Evolutionary conservation across 2,329 filamentous ascomycete genomes (phyloP).

Genomic region (Aspergillus eucalypticola): DNA sequence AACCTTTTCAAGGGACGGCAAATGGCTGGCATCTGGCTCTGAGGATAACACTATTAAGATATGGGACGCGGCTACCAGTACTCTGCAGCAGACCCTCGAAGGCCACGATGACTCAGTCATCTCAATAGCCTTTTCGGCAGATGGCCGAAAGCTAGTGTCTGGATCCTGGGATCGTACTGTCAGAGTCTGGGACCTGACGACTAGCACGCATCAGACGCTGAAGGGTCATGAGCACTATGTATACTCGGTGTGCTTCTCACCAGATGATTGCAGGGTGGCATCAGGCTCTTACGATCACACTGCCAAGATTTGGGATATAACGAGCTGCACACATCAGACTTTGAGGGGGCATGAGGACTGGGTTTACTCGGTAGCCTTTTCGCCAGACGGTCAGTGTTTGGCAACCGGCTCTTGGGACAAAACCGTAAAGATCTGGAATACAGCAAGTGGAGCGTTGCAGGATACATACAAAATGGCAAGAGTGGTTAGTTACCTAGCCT

Average conservation of each 20-base stretch:
- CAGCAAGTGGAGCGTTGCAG: background rate
- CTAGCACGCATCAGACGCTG: background rate
- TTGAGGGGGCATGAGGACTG: background rate
- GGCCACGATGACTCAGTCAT: background rate
- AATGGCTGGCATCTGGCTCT: background rate
- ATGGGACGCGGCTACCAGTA: background rate
- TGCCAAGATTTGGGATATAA: background rate
- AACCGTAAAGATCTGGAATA: background rate
- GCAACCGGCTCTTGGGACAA: background rate
- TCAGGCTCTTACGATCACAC: background rate
- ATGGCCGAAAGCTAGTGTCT: background rate
- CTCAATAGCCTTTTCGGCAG: background rate
- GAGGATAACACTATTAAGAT: background rate
- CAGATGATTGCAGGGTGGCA: background rate
- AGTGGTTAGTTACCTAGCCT: too few species aligned
- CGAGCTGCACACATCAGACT: background rate
- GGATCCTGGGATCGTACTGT: background rate
- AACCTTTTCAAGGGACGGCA: background rate
- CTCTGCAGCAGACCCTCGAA: background rate
- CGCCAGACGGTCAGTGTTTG: background rate
- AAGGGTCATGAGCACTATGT: background rate
- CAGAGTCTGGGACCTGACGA: background rate
- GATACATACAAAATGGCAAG: background rate
- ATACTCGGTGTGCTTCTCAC: background rate
- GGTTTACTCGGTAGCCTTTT: background rate